These are phyloP conservation scores for Pulveroboletus ravenelii DNA, from an alignment of 768 basidiomycete species.

Conservation along the genomic window DNA sequence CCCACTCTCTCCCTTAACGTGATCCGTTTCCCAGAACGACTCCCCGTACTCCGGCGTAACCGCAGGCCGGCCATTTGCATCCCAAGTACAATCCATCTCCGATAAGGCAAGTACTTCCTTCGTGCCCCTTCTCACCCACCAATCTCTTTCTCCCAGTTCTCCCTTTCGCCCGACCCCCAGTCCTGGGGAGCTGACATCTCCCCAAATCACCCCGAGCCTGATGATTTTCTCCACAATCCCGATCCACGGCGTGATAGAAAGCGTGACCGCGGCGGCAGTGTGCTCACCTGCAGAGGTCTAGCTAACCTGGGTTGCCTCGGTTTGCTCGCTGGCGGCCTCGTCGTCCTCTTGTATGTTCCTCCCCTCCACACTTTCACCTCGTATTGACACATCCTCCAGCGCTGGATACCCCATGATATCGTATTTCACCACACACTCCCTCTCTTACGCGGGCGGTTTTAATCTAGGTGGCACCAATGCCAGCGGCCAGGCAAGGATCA, in stretches of 20 bases:
- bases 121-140: neutral
- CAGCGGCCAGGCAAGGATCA: slow-evolving; percentile 54
- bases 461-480: slow-evolving; percentile 76
- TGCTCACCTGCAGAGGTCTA: slow-evolving; percentile 67
- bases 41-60: slow-evolving; percentile 36
- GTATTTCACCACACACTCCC: slow-evolving; percentile 44
- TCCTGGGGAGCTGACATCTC: slow-evolving; percentile 69
- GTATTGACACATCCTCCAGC: slow-evolving; percentile 29
- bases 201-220: slow-evolving; percentile 51
- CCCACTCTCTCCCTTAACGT: neutral
- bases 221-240: slow-evolving; percentile 72
- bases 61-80: slow-evolving; percentile 26
- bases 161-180: slow-evolving; percentile 66
- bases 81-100: slow-evolving; percentile 44
- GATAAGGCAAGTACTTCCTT: slow-evolving; percentile 45
- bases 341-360: slow-evolving; percentile 54
- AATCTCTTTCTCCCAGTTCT: slow-evolving; percentile 44
- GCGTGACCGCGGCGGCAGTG: slow-evolving; percentile 47
- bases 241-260: slow-evolving; percentile 60
- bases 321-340: slow-evolving; percentile 46
- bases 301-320: slow-evolving; percentile 68
- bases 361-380: neutral
- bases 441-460: slow-evolving; percentile 56
- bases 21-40: slow-evolving; percentile 29
- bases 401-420: slow-evolving; percentile 62